Percentiles rank a stretch among this genome's conserved stretches.
phyloP scores from a whole-genome alignment of 345 rosid genomes.

The Boechera retrofracta region DNA sequence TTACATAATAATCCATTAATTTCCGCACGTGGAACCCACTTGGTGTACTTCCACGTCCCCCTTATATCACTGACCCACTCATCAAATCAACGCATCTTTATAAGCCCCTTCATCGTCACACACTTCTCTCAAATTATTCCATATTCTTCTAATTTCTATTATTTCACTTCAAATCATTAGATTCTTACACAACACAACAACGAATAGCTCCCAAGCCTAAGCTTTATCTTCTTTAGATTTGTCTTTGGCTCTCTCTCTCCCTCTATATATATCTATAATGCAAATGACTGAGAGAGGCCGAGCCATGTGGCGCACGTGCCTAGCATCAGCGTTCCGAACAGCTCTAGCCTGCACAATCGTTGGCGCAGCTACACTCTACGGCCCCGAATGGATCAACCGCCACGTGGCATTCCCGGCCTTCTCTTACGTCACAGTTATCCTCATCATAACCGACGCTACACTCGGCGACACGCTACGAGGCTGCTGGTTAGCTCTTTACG shows the following conservation, averaged over 20 bases:
- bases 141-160: conserved; percentile 38
- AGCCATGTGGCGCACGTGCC: conserved; percentile 64
- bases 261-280: conserved; percentile 32
- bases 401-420: conserved; percentile 75
- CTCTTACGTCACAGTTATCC: conserved; percentile 71
- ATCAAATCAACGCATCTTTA: conserved; percentile 40
- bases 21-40: conserved; percentile 46
- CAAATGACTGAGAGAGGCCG: conserved; percentile 51
- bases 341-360: conserved; percentile 81
- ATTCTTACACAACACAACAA: conserved; percentile 43
- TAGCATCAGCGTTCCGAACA: conserved; percentile 71
- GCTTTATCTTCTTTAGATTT: conserved; percentile 15
- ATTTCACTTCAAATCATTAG: conserved; percentile 34
- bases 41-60: conserved; percentile 51
- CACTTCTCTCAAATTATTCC: conserved; percentile 44
- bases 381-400: conserved; percentile 56
- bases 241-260: conserved; percentile 18
- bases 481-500: conserved; percentile 79
- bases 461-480: conserved; percentile 71
- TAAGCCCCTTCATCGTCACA: conserved; percentile 44
- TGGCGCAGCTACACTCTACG: conserved; percentile 68
- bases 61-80: conserved; percentile 46
- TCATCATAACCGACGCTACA: conserved; percentile 72
- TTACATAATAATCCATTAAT: conserved; percentile 42
- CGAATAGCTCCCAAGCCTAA: conserved; percentile 45